These are phyloP conservation scores for Trichosporon sp. DNA, from an alignment of 1,284 basidiomycete genomes.

Conservation along the genomic window DNA sequence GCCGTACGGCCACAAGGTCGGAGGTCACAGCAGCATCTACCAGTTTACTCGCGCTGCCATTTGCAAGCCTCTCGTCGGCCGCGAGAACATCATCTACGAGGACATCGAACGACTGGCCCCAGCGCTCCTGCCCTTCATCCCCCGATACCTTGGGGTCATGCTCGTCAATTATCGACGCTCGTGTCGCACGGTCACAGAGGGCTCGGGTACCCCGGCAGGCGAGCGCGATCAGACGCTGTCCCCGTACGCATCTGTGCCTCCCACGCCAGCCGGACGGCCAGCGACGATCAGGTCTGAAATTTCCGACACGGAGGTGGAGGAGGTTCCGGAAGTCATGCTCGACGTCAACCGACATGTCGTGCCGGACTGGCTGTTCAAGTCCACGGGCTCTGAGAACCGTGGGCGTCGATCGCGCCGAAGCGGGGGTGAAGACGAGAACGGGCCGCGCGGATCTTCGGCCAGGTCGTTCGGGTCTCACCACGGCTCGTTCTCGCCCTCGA, in stretches of 20 bases:
- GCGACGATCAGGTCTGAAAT: slow-evolving; percentile 30
- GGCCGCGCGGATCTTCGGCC: neutral
- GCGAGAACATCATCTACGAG: slow-evolving; percentile 98
- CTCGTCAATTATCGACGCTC: slow-evolving; percentile 84
- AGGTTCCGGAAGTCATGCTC: slow-evolving; percentile 81
- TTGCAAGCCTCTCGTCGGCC: slow-evolving; percentile 96
- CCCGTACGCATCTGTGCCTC: slow-evolving; percentile 26
- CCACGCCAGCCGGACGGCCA: slow-evolving; percentile 26
- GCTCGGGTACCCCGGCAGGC: slow-evolving; percentile 48
- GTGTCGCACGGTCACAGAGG: slow-evolving; percentile 24
- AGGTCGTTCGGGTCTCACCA: slow-evolving; percentile 10
- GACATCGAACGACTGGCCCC: slow-evolving; percentile 90
- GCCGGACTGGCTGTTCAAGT: slow-evolving; percentile 76
- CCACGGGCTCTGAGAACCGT: slow-evolving; percentile 14
- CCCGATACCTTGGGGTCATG: slow-evolving; percentile 96
- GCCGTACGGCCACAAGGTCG: slow-evolving; percentile 96
- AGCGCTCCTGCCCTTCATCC: slow-evolving; percentile 84
- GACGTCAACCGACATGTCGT: slow-evolving; percentile 94
- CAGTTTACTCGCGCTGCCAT: slow-evolving; percentile 97
- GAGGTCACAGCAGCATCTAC: slow-evolving; percentile 95
- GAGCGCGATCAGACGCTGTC: slow-evolving; percentile 22
- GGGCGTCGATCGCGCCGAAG: neutral
- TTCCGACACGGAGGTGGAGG: slow-evolving; percentile 26
- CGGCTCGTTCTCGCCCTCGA: slow-evolving; percentile 31
- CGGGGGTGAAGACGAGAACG: slow-evolving; percentile 12